Evolutionary conservation across 2,329 filamentous ascomycete genomes (phyloP).

Genomic region (Aureobasidium mangrovei): DNA sequence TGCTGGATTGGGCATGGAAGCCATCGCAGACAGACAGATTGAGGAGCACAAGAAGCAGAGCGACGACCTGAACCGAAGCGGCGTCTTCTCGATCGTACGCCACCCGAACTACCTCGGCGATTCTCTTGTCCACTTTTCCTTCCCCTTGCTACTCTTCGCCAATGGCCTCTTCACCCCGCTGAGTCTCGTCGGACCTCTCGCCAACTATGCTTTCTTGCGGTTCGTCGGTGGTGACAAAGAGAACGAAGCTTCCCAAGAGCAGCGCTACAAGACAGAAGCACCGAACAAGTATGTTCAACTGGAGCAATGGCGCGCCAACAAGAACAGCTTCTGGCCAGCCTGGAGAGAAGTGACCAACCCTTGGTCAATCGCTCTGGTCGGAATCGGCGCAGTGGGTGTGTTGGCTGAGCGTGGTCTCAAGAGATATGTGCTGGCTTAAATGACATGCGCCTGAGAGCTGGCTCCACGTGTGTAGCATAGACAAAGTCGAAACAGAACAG

Average conservation of each 20-base stretch:
- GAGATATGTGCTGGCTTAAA: slow-evolving; percentile 11
- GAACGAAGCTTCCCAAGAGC: slow-evolving; percentile 45
- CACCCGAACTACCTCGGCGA: slow-evolving; percentile 58
- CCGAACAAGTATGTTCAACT: slow-evolving; percentile 46
- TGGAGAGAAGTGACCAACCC: slow-evolving; percentile 43
- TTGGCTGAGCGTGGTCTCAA: slow-evolving; percentile 37
- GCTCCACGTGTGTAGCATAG: neutral
- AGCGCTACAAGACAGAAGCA: slow-evolving; percentile 44
- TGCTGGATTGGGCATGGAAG: slow-evolving; percentile 48
- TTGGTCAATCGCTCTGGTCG: slow-evolving; percentile 48
- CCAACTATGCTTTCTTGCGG: slow-evolving; percentile 52
- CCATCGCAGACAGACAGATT: slow-evolving; percentile 49
- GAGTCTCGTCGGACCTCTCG: slow-evolving; percentile 46
- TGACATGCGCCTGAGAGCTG: slow-evolving; percentile 16
- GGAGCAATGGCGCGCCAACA: slow-evolving; percentile 42
- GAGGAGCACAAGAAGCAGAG: slow-evolving; percentile 41
- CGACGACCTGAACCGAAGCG: slow-evolving; percentile 41
- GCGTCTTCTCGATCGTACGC: slow-evolving; percentile 53
- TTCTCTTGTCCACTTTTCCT: slow-evolving; percentile 49
- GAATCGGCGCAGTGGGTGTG: slow-evolving; percentile 41
- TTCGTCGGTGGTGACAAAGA: slow-evolving; percentile 48
- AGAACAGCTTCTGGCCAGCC: slow-evolving; percentile 54
- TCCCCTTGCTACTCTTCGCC: slow-evolving; percentile 49
- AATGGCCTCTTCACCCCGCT: slow-evolving; percentile 47
- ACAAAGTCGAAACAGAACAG: neutral